Percentiles rank a stretch among this genome's conserved stretches.
These are phyloP conservation scores for Calendula officinalis DNA, from an alignment of 129 eudicot species.

Conservation along the genomic window DNA sequence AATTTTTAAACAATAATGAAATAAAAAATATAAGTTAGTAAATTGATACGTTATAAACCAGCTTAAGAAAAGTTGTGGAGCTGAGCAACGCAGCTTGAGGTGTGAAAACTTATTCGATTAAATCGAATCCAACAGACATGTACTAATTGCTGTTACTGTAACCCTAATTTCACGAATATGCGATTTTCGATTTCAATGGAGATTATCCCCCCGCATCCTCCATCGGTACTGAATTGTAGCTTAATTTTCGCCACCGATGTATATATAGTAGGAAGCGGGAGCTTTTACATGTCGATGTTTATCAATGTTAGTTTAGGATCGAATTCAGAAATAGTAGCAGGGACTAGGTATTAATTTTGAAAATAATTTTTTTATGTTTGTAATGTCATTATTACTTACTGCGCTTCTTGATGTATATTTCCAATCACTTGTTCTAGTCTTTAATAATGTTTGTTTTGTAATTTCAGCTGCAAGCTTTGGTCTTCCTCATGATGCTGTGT, in stretches of 20 bases:
- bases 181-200: conserved; percentile 49
- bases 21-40: too few relatives aligned
- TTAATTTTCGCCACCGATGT: conserved; percentile 62
- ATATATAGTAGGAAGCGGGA: conserved; percentile 60
- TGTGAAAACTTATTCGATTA: too few relatives aligned
- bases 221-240: conserved; percentile 68
- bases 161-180: conserved; percentile 26
- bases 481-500: conserved; percentile 68
- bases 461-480: conserved; percentile 41
- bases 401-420: background rate
- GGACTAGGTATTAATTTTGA: too few relatives aligned
- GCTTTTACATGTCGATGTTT: conserved; percentile 57
- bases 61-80: too few relatives aligned
- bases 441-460: too few relatives aligned
- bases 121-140: too few relatives aligned
- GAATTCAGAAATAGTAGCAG: conserved; percentile 34
- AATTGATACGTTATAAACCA: too few relatives aligned
- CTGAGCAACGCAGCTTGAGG: too few relatives aligned
- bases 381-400: background rate
- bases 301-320: conserved; percentile 52
- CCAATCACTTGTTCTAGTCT: too few relatives aligned
- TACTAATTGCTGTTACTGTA: conserved; percentile 16
- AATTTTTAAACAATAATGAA: too few relatives aligned
- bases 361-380: too few relatives aligned
- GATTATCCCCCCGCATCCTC: conserved; percentile 80